These are phyloP conservation scores for Cyclostephanos invisitatus DNA, from an alignment of 108 stramenopile species.

Conservation along the genomic window DNA sequence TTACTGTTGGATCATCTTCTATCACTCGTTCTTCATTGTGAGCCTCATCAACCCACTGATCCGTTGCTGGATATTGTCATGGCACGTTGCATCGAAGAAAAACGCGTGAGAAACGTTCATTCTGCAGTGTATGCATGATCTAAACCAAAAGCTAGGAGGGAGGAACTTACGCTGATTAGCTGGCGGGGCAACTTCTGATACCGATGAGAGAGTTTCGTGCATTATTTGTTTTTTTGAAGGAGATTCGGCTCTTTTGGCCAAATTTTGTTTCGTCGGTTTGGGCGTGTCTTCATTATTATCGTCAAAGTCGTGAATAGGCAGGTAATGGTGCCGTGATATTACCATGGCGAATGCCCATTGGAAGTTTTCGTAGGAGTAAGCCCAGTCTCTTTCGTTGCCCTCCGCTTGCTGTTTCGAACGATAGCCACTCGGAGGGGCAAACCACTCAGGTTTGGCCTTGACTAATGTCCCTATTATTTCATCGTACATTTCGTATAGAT, in stretches of 20 bases:
- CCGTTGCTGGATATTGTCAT: slow-evolving; percentile 8
- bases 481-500: slow-evolving; percentile 74
- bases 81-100: neutral
- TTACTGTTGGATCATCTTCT: slow-evolving; percentile 23
- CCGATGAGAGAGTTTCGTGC: slow-evolving; percentile 31
- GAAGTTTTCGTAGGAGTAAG: slow-evolving; percentile 72
- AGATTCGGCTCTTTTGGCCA: slow-evolving; percentile 2
- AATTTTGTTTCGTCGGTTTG: slow-evolving; percentile 4
- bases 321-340: slow-evolving; percentile 84
- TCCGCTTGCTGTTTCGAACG: slow-evolving; percentile 2
- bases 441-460: slow-evolving; percentile 55
- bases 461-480: slow-evolving; percentile 55
- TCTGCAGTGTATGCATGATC: neutral
- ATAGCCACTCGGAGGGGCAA: slow-evolving; percentile 49
- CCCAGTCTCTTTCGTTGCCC: slow-evolving; percentile 56
- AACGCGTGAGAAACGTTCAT: neutral
- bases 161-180: slow-evolving; percentile 44
- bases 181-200: slow-evolving; percentile 44
- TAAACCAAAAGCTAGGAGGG: neutral
- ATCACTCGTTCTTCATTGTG: slow-evolving; percentile 59
- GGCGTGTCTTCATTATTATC: slow-evolving; percentile 1
- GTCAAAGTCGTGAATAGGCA: slow-evolving; percentile 66
- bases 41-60: slow-evolving; percentile 51
- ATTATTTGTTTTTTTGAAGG: slow-evolving; percentile 16
- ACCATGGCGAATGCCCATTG: slow-evolving; percentile 88